Percentiles rank a stretch among this genome's conserved stretches.
phyloP scores from a whole-genome alignment of 1,284 basidiomycete species.

The Ganoderma sinense region DNA sequence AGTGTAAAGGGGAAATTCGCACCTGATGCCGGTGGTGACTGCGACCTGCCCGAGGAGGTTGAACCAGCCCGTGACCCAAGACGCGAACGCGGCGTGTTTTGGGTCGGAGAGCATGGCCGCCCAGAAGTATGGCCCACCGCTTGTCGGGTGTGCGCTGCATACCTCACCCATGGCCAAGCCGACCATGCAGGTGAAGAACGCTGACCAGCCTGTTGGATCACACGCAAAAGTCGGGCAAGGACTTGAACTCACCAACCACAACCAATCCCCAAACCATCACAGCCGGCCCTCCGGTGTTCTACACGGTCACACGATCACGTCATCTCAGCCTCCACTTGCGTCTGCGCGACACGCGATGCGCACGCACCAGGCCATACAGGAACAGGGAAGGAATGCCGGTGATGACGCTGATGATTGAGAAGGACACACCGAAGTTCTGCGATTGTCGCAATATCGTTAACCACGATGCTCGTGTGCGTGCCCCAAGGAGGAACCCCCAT shows the following conservation, averaged over 20 bases:
- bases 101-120: constrained; percentile 72
- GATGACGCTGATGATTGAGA: constrained; percentile 78
- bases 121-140: constrained; percentile 81
- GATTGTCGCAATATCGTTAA: constrained; percentile 10
- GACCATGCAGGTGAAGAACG: constrained; percentile 70
- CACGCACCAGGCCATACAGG: constrained; percentile 67
- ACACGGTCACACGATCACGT: not conserved
- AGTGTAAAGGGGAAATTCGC: not conserved
- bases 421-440: constrained; percentile 80
- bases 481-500: constrained; percentile 4
- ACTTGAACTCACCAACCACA: constrained; percentile 50
- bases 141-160: constrained; percentile 78
- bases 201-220: constrained; percentile 39
- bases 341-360: not conserved
- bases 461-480: constrained; percentile 7
- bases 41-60: constrained; percentile 81
- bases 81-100: constrained; percentile 63
- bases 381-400: constrained; percentile 75
- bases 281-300: constrained; percentile 77
- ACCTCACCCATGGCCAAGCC: constrained; percentile 77
- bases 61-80: constrained; percentile 80
- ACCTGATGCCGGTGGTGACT: constrained; percentile 79
- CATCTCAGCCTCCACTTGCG: constrained; percentile 19
- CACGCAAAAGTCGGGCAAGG: no score
- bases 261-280: constrained; percentile 83